Conservation (phyloP, 306 rosid species). For the Acacia confusa region DNA sequence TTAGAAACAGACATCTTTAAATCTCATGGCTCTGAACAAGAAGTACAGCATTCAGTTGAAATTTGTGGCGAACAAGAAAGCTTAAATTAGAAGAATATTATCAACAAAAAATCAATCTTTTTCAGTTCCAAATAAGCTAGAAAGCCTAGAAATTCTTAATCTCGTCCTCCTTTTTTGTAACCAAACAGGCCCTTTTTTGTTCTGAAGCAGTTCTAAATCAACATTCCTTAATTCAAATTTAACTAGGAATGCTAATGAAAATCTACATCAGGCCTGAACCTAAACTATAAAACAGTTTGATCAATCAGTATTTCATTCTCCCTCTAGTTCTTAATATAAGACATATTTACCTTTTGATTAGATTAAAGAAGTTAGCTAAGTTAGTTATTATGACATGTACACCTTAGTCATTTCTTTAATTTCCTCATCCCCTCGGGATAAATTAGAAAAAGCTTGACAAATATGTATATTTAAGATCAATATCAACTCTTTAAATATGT, state of each 20-base stretch:
- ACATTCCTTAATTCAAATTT: neutral
- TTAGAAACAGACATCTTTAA: neutral
- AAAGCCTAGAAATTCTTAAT: neutral
- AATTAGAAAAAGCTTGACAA: no score
- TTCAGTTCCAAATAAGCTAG: neutral
- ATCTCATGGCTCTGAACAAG: slow-evolving; percentile 7
- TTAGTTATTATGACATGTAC: no score
- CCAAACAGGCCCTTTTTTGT: neutral
- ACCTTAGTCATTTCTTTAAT: no score
- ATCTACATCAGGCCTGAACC: neutral
- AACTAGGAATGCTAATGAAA: neutral
- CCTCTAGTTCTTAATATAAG: no score
- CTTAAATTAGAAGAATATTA: slow-evolving; percentile 1
- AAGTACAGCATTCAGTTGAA: neutral
- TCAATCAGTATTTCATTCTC: neutral
- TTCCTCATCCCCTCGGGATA: no score
- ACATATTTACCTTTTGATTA: no score
- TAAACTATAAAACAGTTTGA: neutral
- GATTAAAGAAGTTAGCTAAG: no score
- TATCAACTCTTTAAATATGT: no score
- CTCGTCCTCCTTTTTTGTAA: neutral
- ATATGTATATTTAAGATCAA: no score
- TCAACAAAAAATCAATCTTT: neutral
- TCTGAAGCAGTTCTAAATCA: neutral
- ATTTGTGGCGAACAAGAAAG: neutral